Percentiles rank a stretch among this genome's conserved stretches.
Conservation (phyloP, 2,329 filamentous ascomycete species). For the Aureobasidium sp. region DNA sequence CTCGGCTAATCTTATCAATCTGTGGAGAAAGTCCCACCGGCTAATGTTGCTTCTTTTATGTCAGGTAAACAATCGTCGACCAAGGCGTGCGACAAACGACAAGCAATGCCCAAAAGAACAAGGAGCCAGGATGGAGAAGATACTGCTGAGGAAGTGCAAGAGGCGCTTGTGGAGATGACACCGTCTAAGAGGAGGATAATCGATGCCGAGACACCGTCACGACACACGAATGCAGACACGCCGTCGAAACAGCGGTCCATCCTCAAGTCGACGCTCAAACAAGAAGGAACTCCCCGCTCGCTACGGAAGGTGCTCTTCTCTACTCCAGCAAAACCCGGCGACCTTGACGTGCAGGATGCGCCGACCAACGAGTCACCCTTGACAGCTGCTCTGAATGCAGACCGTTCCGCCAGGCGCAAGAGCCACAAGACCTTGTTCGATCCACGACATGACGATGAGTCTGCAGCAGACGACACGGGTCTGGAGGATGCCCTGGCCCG, state of each 20-base stretch:
- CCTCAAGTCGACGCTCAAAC: slow-evolving; percentile 25
- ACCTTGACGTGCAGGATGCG: slow-evolving; percentile 26
- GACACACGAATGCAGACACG: slow-evolving; percentile 6
- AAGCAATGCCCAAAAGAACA: slow-evolving; percentile 16
- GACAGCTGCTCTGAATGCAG: slow-evolving; percentile 60
- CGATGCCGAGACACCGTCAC: slow-evolving; percentile 9
- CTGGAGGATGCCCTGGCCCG: slow-evolving; percentile 62
- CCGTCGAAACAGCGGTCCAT: slow-evolving; percentile 27
- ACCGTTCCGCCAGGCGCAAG: slow-evolving; percentile 81
- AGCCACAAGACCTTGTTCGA: slow-evolving; percentile 72
- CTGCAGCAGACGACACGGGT: slow-evolving; percentile 42
- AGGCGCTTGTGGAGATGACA: neutral
- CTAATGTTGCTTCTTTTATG: slow-evolving; percentile 1
- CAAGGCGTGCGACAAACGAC: neutral
- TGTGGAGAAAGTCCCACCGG: neutral
- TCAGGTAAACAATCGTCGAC: neutral
- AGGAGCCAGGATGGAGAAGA: slow-evolving; percentile 7
- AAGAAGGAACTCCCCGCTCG: slow-evolving; percentile 36
- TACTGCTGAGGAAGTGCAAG: neutral
- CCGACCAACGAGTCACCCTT: slow-evolving; percentile 46
- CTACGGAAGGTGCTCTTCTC: slow-evolving; percentile 41
- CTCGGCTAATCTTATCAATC: slow-evolving; percentile 1
- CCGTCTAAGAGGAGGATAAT: slow-evolving; percentile 3
- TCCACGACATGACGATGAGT: slow-evolving; percentile 61
- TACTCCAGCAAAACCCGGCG: slow-evolving; percentile 34